Evolutionary conservation across 208 protist species (phyloP), one percentile per base, ranked within the genome.

Genomic region (Leishmania lainsoni): DNA sequence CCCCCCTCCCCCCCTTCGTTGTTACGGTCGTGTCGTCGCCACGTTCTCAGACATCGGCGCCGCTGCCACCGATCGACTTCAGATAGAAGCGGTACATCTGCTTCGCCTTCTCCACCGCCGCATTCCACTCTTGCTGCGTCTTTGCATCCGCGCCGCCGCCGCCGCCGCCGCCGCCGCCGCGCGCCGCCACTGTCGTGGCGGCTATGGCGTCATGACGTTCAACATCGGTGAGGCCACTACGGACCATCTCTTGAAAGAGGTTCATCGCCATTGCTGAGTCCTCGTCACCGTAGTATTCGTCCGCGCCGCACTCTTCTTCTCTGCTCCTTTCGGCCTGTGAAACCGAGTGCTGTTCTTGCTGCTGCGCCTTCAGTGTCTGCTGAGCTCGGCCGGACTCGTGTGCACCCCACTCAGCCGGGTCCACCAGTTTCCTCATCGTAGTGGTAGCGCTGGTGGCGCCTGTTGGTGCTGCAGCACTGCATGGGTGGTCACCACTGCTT

Each of bases 1-100:
- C 35, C 35, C 35, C 2, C 10, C n/a, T 75, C 48, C 22, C 45
- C 29, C 48, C 48, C 10, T 29, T 48, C 48, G 39, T 3, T 71
- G 29, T 3, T 16, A n/a, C 70, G 14, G 8, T 32, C 48, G 14
- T 48, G 6, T 0, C 12, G 12, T 26, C 45, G 32, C 6, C 14
- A 0, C 12, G 3, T 17, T 58, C 2, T 70, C 42, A 78, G 10
- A 17, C 22, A n/a, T 65, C 56, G 8, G 72, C 70, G 22, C 52
- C 81, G 2, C 17, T 9, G 1, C 5, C 54, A 4, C 72, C 54
- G 4, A 83, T 20, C 1, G 81, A 81, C 42, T 83, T 78, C 12
- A 83, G 80, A 52, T 93, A 95, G 66, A 90, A 92, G 52, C 51
- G 49, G 66, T 89, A 94, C 92, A 95, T 95, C 72, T 84, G 49